Conservation (phyloP, 768 basidiomycete species). For the Clitopilus hobsonii region DNA sequence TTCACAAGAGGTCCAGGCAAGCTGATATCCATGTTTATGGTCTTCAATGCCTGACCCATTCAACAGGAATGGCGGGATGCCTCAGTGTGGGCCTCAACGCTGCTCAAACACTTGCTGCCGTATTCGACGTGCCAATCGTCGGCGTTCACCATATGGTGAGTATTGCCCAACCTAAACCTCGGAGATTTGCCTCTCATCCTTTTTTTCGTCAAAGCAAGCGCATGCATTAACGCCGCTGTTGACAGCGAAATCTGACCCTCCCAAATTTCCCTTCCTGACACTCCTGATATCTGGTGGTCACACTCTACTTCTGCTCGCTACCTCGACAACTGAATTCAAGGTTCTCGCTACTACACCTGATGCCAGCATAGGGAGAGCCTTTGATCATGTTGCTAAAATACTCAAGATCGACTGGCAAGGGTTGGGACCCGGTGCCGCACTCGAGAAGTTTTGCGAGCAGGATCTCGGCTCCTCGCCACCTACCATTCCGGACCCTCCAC, state of each 20-base stretch:
- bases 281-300: slow-evolving; percentile 94
- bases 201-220: slow-evolving; percentile 62
- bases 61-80: slow-evolving; percentile 71
- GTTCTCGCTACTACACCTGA: slow-evolving; percentile 75
- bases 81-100: slow-evolving; percentile 75
- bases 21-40: slow-evolving; percentile 5
- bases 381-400: slow-evolving; percentile 78
- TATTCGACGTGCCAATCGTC: slow-evolving; percentile 70
- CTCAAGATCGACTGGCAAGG: slow-evolving; percentile 61
- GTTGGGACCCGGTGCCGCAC: slow-evolving; percentile 71
- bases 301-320: slow-evolving; percentile 79
- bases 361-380: slow-evolving; percentile 71
- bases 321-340: slow-evolving; percentile 50
- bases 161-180: neutral
- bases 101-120: slow-evolving; percentile 82
- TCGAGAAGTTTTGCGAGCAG: slow-evolving; percentile 64
- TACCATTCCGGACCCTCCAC: slow-evolving; percentile 34
- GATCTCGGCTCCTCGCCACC: slow-evolving; percentile 20
- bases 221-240: slow-evolving; percentile 83
- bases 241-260: slow-evolving; percentile 42
- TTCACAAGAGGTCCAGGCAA: slow-evolving; percentile 85
- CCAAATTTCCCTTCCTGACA: slow-evolving; percentile 83
- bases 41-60: neutral
- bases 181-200: neutral
- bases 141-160: slow-evolving; percentile 95